Evolutionary conservation across 768 basidiomycete species (phyloP).

Genomic region (Pisolithus microcarpus): DNA sequence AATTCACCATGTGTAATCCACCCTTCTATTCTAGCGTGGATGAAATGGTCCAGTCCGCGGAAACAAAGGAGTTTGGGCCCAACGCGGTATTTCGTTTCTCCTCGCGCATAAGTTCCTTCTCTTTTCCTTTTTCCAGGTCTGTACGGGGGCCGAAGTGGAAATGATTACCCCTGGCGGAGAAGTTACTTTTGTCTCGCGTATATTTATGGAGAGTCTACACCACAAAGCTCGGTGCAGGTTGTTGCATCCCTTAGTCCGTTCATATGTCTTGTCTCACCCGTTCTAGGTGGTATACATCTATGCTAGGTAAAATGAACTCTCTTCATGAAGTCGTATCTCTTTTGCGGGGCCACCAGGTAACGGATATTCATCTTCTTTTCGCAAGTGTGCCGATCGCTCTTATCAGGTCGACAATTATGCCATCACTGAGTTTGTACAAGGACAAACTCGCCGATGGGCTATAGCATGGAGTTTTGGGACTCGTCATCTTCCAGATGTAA

Average conservation of each 20-base stretch:
- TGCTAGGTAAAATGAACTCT: conserved; percentile 84
- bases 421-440: conserved; percentile 76
- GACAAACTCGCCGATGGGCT: conserved; percentile 88
- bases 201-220: conserved; percentile 67
- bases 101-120: background rate
- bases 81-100: conserved; percentile 49
- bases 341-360: conserved; percentile 42
- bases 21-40: conserved; percentile 81
- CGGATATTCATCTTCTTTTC: conserved; percentile 4
- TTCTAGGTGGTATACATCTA: conserved; percentile 84
- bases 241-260: background rate
- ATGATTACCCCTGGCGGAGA: conserved; percentile 92
- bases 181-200: conserved; percentile 61
- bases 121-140: conserved; percentile 43
- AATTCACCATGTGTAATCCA: conserved; percentile 93
- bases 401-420: conserved; percentile 80
- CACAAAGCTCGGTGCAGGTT: conserved; percentile 55
- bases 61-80: conserved; percentile 58
- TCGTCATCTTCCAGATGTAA: conserved; percentile 68
- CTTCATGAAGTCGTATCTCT: conserved; percentile 52
- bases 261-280: background rate
- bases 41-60: conserved; percentile 56
- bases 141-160: conserved; percentile 81
- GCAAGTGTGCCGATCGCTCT: background rate
- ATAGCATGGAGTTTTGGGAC: conserved; percentile 77